Evolutionary conservation across 1,284 basidiomycete species (phyloP).

Genomic region (Porodaedalea pini): DNA sequence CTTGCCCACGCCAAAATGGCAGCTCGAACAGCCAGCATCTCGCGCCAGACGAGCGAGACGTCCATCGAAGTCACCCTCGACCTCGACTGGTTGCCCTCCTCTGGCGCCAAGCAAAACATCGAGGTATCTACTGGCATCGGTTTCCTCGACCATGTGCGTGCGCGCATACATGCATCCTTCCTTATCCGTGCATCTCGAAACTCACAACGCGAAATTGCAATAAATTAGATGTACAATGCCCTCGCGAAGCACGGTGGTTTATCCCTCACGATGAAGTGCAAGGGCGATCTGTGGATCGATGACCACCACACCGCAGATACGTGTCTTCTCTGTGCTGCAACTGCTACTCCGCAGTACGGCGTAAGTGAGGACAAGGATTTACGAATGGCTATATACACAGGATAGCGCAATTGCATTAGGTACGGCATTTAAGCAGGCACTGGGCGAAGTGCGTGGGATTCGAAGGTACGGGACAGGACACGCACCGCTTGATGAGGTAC

Average conservation of each 20-base stretch:
- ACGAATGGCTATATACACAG: constrained; percentile 65
- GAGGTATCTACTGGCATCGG: constrained; percentile 93
- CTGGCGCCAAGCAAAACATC: constrained; percentile 68
- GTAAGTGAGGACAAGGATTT: no score
- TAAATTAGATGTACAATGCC: constrained; percentile 87
- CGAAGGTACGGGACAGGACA: constrained; percentile 94
- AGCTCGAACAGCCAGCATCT: constrained; percentile 67
- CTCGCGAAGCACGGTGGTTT: constrained; percentile 93
- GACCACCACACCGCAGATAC: constrained; percentile 98
- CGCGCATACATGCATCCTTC: background rate
- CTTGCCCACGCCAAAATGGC: constrained; percentile 34
- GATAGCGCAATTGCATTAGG: constrained; percentile 93
- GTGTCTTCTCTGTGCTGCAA: constrained; percentile 36
- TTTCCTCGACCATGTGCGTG: constrained; percentile 92
- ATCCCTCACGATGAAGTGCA: constrained; percentile 86
- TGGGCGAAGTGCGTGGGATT: constrained; percentile 95
- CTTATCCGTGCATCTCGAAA: constrained; percentile 1
- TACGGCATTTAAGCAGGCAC: constrained; percentile 91
- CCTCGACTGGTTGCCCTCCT: constrained; percentile 78
- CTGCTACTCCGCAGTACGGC: no score
- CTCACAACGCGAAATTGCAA: constrained; percentile 9
- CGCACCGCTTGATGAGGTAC: constrained; percentile 94
- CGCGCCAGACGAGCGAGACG: constrained; percentile 92
- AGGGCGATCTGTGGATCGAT: constrained; percentile 96
- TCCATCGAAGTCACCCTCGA: constrained; percentile 79